These are phyloP conservation scores for Panellus pusillus DNA, from an alignment of 768 basidiomycete species.

Conservation along the genomic window DNA sequence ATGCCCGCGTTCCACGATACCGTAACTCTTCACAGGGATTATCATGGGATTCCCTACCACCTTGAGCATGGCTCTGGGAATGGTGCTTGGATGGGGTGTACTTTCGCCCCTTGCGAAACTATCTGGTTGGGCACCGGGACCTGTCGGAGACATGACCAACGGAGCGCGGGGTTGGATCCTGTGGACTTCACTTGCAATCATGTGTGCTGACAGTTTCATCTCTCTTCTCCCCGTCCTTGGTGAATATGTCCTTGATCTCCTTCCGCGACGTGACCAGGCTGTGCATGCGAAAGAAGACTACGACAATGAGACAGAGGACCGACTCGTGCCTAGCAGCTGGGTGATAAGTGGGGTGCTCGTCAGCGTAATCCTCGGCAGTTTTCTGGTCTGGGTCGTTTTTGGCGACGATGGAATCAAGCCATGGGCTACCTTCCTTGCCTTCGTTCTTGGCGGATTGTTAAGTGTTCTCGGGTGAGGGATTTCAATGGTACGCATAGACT, in stretches of 20 bases:
- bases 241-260: slow-evolving; percentile 46
- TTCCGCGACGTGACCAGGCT: slow-evolving; percentile 29
- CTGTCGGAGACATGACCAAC: slow-evolving; percentile 80
- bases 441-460: slow-evolving; percentile 77
- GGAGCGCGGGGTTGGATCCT: slow-evolving; percentile 97
- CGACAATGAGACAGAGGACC: slow-evolving; percentile 75
- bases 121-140: slow-evolving; percentile 90
- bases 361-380: slow-evolving; percentile 68
- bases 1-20: slow-evolving; percentile 2
- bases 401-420: slow-evolving; percentile 90
- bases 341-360: slow-evolving; percentile 63
- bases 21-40: slow-evolving; percentile 55
- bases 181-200: slow-evolving; percentile 94
- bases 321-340: slow-evolving; percentile 82
- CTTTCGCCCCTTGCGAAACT: slow-evolving; percentile 86
- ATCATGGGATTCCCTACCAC: slow-evolving; percentile 98
- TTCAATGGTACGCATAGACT: background rate
- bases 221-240: slow-evolving; percentile 76
- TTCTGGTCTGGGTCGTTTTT: slow-evolving; percentile 87
- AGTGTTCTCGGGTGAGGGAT: slow-evolving; percentile 79
- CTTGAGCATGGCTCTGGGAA: slow-evolving; percentile 90
- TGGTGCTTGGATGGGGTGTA: slow-evolving; percentile 95
- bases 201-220: slow-evolving; percentile 90
- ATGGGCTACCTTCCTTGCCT: slow-evolving; percentile 90
- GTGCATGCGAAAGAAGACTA: slow-evolving; percentile 40